phyloP scores from a whole-genome alignment of 2,329 filamentous ascomycete species.

The Apiospora aurea region DNA sequence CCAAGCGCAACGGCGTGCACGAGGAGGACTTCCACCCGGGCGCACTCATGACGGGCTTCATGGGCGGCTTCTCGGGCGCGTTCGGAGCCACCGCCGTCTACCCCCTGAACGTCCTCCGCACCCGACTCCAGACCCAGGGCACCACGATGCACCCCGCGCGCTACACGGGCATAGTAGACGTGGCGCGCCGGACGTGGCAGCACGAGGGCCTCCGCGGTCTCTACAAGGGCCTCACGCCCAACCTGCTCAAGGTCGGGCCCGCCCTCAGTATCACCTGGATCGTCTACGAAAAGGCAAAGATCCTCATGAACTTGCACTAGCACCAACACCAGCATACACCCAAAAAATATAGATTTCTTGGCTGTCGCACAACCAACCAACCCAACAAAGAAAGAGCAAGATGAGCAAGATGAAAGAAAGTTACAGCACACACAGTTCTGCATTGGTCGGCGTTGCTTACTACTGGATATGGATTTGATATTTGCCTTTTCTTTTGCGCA shows the following conservation, averaged over 20 bases:
- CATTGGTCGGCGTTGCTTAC: slow-evolving; percentile 7
- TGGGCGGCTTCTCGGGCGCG: slow-evolving; percentile 90
- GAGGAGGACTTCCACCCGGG: slow-evolving; percentile 85
- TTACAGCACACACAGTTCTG: background rate
- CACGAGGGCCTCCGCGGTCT: slow-evolving; percentile 85
- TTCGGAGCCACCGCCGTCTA: slow-evolving; percentile 95
- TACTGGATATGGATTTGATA: background rate
- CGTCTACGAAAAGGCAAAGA: slow-evolving; percentile 91
- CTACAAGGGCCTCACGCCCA: slow-evolving; percentile 95
- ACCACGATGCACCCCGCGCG: slow-evolving; percentile 89
- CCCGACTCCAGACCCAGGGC: slow-evolving; percentile 90
- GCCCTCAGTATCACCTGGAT: slow-evolving; percentile 95
- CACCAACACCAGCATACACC: too few species aligned
- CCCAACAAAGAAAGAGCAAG: background rate
- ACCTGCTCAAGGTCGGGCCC: slow-evolving; percentile 93
- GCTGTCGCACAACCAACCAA: too few species aligned
- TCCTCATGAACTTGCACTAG: slow-evolving; percentile 36
- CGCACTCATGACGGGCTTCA: slow-evolving; percentile 84
- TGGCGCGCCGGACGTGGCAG: slow-evolving; percentile 80
- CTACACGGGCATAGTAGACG: slow-evolving; percentile 91
- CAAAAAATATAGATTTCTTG: background rate
- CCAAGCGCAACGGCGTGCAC: slow-evolving; percentile 71
- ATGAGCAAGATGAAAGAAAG: background rate
- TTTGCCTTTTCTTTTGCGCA: background rate
- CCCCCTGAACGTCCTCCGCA: slow-evolving; percentile 91